Percentiles rank a stretch among this genome's conserved stretches.
Conservation (phyloP, 2,329 filamentous ascomycete species). For the Phoma sp. region DNA sequence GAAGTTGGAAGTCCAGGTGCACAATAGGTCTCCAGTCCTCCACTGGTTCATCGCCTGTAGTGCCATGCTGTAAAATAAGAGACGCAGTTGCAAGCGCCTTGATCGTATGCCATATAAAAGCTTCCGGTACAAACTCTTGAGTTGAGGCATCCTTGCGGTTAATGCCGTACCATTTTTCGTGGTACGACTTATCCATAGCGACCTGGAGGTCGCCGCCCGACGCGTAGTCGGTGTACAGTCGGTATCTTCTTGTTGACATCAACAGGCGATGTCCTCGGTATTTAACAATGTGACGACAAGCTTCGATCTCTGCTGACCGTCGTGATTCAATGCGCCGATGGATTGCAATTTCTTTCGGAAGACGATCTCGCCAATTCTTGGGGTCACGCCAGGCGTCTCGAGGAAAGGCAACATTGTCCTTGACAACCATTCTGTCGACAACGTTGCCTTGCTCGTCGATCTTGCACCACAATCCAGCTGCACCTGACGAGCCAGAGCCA, state of each 20-base stretch:
- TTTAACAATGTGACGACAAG: not conserved
- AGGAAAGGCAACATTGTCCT: not conserved
- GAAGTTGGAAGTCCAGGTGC: slow-evolving; percentile 1
- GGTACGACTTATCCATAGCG: not conserved
- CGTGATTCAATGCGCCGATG: not conserved
- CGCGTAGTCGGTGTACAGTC: not conserved
- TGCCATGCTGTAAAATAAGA: not conserved
- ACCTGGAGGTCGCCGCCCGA: not conserved
- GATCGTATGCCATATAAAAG: slow-evolving; percentile 2
- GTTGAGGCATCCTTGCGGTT: not conserved
- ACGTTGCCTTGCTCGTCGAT: not conserved
- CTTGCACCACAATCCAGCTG: not conserved
- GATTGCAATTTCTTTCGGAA: not conserved
- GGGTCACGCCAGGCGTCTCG: not conserved
- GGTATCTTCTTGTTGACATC: not conserved
- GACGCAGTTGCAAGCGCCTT: slow-evolving; percentile 4
- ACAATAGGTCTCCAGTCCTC: not conserved
- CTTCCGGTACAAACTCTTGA: not conserved
- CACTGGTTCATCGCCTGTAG: not conserved
- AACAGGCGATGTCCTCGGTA: slow-evolving; percentile 1
- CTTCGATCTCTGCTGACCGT: not conserved
- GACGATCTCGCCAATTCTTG: slow-evolving; percentile 3
- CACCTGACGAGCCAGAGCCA: not conserved
- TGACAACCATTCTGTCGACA: slow-evolving; percentile 2
- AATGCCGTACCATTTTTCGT: not conserved